A percentile compares a stretch with the other conserved stretches of the same genome.
Conservation (phyloP, 2,329 filamentous ascomycete species). For the Pseudogymnoascus sp. region DNA sequence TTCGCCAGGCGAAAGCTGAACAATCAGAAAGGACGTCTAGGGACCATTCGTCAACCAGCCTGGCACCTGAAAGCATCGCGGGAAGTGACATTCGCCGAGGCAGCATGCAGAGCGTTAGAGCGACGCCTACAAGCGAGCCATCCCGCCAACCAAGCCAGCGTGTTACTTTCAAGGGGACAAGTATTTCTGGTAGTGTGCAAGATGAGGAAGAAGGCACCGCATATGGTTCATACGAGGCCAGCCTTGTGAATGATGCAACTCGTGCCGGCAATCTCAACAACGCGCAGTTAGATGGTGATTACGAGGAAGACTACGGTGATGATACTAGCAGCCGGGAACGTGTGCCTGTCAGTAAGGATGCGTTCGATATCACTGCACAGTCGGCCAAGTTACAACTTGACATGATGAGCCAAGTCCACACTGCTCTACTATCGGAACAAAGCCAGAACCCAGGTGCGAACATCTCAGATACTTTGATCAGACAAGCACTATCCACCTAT, state of each 20-base stretch:
- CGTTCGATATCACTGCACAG: conserved; percentile 93
- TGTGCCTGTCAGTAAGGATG: conserved; percentile 72
- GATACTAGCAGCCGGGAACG: conserved; percentile 70
- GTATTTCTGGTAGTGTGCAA: conserved; percentile 32
- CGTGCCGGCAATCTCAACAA: conserved; percentile 22
- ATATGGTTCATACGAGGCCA: conserved; percentile 48
- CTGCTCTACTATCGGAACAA: conserved; percentile 67
- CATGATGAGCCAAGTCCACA: conserved; percentile 74
- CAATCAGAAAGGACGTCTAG: conserved; percentile 47
- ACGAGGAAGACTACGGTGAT: conserved; percentile 70
- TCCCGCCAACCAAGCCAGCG: conserved; percentile 23
- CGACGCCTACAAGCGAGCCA: conserved; percentile 20
- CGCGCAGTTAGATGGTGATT: conserved; percentile 43
- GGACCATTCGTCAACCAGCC: conserved; percentile 29
- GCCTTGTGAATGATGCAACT: conserved; percentile 34
- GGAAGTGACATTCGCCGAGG: conserved; percentile 35
- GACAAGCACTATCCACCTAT: conserved; percentile 74
- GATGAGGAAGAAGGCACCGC: conserved; percentile 44
- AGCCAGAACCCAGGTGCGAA: conserved; percentile 58
- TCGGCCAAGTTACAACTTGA: conserved; percentile 90
- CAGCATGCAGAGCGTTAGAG: conserved; percentile 33
- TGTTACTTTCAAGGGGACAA: conserved; percentile 25
- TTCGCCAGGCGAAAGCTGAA: conserved; percentile 73
- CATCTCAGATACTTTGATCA: conserved; percentile 67
- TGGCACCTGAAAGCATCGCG: conserved; percentile 20